A percentile compares a stretch with the other conserved stretches of the same genome.
Evolutionary conservation across 2,329 filamentous ascomycete species (phyloP).

Genomic region (Fusarium ambrosium): DNA sequence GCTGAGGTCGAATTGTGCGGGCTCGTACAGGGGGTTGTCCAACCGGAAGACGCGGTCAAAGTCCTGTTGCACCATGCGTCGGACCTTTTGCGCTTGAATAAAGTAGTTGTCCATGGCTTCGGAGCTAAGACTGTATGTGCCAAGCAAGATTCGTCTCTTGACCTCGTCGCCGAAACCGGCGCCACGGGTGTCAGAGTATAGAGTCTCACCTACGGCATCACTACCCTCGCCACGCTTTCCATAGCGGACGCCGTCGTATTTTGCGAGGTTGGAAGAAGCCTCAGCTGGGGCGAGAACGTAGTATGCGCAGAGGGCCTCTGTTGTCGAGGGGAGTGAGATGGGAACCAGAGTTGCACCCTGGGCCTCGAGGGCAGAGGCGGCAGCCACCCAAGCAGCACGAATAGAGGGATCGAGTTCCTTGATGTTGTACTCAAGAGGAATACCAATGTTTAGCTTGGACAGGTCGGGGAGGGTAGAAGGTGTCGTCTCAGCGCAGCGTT

Average conservation of each 20-base stretch:
- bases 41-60: slow-evolving; percentile 84
- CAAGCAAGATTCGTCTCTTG: slow-evolving; percentile 86
- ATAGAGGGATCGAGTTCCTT: slow-evolving; percentile 80
- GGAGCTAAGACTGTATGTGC: slow-evolving; percentile 90
- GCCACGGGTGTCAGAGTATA: slow-evolving; percentile 83
- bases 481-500: slow-evolving; percentile 55
- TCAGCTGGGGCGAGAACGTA: slow-evolving; percentile 96
- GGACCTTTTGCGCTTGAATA: slow-evolving; percentile 89
- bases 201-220: slow-evolving; percentile 70
- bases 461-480: slow-evolving; percentile 45
- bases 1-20: slow-evolving; percentile 68
- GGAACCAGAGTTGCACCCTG: slow-evolving; percentile 80
- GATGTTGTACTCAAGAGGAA: slow-evolving; percentile 88
- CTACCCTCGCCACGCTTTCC: slow-evolving; percentile 70
- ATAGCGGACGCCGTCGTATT: slow-evolving; percentile 97
- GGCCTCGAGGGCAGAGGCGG: slow-evolving; percentile 70
- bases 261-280: slow-evolving; percentile 94
- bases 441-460: slow-evolving; percentile 62
- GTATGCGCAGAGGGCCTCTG: slow-evolving; percentile 89
- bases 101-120: slow-evolving; percentile 97
- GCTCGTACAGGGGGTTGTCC: slow-evolving; percentile 75
- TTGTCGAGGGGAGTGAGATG: slow-evolving; percentile 86
- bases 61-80: slow-evolving; percentile 85
- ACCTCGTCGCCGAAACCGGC: slow-evolving; percentile 87
- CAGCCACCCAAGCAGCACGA: slow-evolving; percentile 75